Evolutionary conservation across 106 monocot genomes (phyloP), one percentile per base, ranked within the genome.

Genomic region (Platanthera zijinensis): DNA sequence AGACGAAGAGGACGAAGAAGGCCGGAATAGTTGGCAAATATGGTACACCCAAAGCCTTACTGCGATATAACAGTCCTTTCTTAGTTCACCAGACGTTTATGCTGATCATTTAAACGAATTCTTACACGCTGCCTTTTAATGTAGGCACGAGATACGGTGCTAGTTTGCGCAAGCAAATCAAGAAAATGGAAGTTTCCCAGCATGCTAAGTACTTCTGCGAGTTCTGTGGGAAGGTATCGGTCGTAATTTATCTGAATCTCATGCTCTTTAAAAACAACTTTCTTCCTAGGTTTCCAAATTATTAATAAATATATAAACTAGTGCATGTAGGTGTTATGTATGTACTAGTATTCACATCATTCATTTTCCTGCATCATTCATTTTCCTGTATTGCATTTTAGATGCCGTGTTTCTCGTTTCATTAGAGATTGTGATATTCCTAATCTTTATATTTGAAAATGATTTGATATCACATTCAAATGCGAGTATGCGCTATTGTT

Each of bases 131-230:
- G 15, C 9, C 25, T 11, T 10, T 66, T 10, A 3, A 25, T 67
- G 30, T 12, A 67, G 67, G 67, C 70, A 70, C 70, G 15, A 70
- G 70, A 70, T 70, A 70, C 47, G 70, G 70, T 70, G 70, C 70
- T 70, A 74, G 74, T 52, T 74, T 74, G 74, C 50, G 74, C 4
- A 74, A 74, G 74, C 74, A 74, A 51, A 74, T 51, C 17, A 74
- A 74, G 74, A 74, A 74, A 51, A 74, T 74, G 74, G 74, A 74
- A 28, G 74, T 74, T 2, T 74, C 74, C 13, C 52, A 74, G 13
- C 74, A 74, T 74, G 50, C 52, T 8, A 74, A 74, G 12, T 74
- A 74, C 28, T 74, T 74, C 52, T 74, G 51, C 13, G 74, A 74
- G 22, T 74, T 74, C 12, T 74, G 74, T 52, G 74, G 74, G 28